Evolutionary conservation across 805 yeast genomes (phyloP), one percentile per base, ranked within the genome.

Genomic region (Ogataea saltuana): DNA sequence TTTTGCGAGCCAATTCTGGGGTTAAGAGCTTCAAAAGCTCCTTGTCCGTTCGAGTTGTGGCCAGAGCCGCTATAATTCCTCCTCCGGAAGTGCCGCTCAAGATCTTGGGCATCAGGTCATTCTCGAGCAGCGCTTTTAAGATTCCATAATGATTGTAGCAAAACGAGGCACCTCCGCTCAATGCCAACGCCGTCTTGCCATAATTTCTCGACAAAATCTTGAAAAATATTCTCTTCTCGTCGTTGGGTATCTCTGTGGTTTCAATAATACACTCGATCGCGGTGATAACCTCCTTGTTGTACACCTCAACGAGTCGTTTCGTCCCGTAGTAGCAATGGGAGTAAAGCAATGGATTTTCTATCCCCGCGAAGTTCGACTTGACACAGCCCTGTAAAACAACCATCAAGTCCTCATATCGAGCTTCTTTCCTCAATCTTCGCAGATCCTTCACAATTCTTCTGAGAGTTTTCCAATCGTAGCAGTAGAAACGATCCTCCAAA

Each of bases 11-110:
- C 30, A 85, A 57, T 51, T 78, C 71, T 0, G 91, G 90, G 0
- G 67, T 76, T 10, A 86, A 57, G 27, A 83, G 56, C 40, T 72
- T 63, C 22, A 64, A 60, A 31, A 85, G 69, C 57, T 86, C 95
- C 15, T 78, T 81, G 53, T 83, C 75, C 0, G 88, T 81, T 42
- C 90, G 66, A 0, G 88, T 79, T 39, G 88, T 75, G 0, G 84
- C 78, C 29, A 85, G 60, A 0, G 89, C 86, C 0, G 93, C 90
- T 11, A 85, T 78, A 10, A 84, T 64, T 1, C 89, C 91, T 12
- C 95, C 95, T 2, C 93, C 91, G 0, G 88, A 80, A 0, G 93
- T 85, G 1, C 95, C 95, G 26, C 86, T 76, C 7, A 86, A 69
- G 27, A 85, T 82, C 4, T 71, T 70, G 1, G 95, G 95, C 39